phyloP scores from a whole-genome alignment of 2,329 filamentous ascomycete genomes.

The Aureobasidium sp. region DNA sequence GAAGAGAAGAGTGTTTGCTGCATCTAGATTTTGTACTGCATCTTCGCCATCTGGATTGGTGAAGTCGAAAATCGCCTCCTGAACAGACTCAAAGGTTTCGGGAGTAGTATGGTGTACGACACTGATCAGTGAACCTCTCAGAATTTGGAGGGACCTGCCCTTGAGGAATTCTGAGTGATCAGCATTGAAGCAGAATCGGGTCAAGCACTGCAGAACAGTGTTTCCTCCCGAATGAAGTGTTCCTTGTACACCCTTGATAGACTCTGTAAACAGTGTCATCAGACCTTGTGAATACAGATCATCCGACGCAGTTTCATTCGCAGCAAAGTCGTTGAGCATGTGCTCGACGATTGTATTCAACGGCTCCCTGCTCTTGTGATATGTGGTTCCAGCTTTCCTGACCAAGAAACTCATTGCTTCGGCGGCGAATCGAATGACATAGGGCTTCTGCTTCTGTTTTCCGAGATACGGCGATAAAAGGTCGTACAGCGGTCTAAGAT shows the following conservation, averaged over 20 bases:
- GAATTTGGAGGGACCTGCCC: conserved; percentile 42
- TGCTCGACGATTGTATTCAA: conserved; percentile 65
- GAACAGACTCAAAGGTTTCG: conserved; percentile 64
- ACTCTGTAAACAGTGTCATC: conserved; percentile 87
- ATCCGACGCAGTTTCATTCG: conserved; percentile 47
- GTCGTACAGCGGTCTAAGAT: conserved; percentile 76
- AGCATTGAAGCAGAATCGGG: conserved; percentile 11
- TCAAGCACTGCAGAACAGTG: conserved; percentile 13
- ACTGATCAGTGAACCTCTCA: conserved; percentile 70
- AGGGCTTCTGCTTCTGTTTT: conserved; percentile 70
- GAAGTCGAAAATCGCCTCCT: conserved; percentile 54
- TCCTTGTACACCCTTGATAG: conserved; percentile 56
- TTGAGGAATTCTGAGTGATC: conserved; percentile 31
- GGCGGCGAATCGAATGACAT: conserved; percentile 86
- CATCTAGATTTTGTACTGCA: conserved; percentile 34
- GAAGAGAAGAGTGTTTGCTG: conserved; percentile 52
- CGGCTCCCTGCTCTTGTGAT: conserved; percentile 63
- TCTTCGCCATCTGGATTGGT: conserved; percentile 28
- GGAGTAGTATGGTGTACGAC: conserved; percentile 73
- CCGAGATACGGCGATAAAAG: conserved; percentile 80
- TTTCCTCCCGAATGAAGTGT: conserved; percentile 51
- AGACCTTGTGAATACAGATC: conserved; percentile 73
- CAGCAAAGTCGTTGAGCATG: conserved; percentile 61
- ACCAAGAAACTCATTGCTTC: conserved; percentile 92
- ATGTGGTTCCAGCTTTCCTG: conserved; percentile 74